Base-by-base conservation (phyloP, 2,329 filamentous ascomycete species). In the Pseudocercospora fuligena region DNA sequence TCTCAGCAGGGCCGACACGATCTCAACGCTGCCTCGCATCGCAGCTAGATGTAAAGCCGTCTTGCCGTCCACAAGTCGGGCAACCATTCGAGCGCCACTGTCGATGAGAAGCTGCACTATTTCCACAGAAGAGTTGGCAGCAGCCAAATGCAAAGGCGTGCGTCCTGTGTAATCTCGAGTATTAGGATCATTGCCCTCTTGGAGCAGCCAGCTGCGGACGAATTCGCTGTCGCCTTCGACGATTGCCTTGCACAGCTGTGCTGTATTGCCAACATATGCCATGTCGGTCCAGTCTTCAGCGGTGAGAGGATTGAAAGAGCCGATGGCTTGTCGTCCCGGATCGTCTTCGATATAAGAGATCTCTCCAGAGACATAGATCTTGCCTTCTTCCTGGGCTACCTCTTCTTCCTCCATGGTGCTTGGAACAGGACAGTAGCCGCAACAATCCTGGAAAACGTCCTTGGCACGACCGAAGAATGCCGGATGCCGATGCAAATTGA, bases 261-360 rank as follows among this genome's bases (percentile, higher is more conserved):
- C 88, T 0, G 92, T 94, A 70, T 93, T 92, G 11, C 92, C 91
- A 40, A 96, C 85, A 36, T 96, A 97, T 0, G 92, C 92, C 92
- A 96, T 95, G 70, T 94, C 91, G 0, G 92, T 95, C 92, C 92
- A 96, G 74, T 95, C 92, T 60, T 92, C 85, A 49, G 92, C 89
- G 0, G 90, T 94, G 43, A 94, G 84, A 0, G 92, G 93, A 72
- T 95, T 90, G 80, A 96, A 96, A 49, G 85, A 88, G 27, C 88
- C 88, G 70, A 90, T 89, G 43, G 84, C 80, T 79, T 95, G 93
- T 63, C 93, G 85, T 19, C 93, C 93, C 1, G 93, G 92, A 71
- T 97, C 87, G 73, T 97, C 92, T 69, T 89, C 90, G 71, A 95
- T 83, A 78, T 96, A 96, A 0, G 84, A 83, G 9, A 95, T 84